Conservation (phyloP, 139 green algal species). For the Chlorella sorokiniana region DNA sequence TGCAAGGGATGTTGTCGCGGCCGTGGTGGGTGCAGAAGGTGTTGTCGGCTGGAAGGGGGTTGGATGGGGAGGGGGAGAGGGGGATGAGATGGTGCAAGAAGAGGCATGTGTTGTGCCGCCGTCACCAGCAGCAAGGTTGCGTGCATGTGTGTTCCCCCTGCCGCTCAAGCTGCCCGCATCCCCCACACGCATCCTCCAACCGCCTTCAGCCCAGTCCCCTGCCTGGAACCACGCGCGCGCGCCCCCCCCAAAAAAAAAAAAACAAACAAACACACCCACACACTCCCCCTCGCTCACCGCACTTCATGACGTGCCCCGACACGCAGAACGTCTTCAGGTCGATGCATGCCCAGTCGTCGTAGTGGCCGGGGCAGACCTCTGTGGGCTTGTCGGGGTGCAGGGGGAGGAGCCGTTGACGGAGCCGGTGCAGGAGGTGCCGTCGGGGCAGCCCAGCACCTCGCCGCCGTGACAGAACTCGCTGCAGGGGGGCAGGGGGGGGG, state of each 20-base stretch:
- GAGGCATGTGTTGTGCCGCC: background rate
- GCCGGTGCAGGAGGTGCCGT: background rate
- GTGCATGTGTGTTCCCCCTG: too few species aligned
- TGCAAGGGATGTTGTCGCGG: background rate
- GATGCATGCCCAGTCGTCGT: background rate
- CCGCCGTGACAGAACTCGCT: background rate
- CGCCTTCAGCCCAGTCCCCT: background rate
- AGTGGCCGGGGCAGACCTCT: background rate
- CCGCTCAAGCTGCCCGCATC: too few species aligned
- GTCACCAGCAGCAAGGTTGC: too few species aligned
- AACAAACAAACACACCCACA: too few species aligned
- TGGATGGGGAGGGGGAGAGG: too few species aligned
- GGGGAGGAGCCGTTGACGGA: background rate
- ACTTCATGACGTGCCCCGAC: background rate
- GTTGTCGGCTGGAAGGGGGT: background rate
- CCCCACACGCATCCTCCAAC: too few species aligned
- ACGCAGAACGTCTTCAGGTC: background rate
- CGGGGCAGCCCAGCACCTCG: conserved; percentile 10
- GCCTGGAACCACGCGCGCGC: too few species aligned
- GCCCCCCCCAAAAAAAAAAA: too few species aligned
- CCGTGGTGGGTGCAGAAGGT: background rate
- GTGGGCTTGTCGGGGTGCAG: background rate
- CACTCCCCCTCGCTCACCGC: background rate
- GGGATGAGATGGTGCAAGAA: background rate
- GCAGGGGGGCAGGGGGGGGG: background rate